Percentiles rank a stretch among this genome's conserved stretches.
phyloP scores from a whole-genome alignment of 495 filamentous ascomycete species.

The Penicillium chermesinum region DNA sequence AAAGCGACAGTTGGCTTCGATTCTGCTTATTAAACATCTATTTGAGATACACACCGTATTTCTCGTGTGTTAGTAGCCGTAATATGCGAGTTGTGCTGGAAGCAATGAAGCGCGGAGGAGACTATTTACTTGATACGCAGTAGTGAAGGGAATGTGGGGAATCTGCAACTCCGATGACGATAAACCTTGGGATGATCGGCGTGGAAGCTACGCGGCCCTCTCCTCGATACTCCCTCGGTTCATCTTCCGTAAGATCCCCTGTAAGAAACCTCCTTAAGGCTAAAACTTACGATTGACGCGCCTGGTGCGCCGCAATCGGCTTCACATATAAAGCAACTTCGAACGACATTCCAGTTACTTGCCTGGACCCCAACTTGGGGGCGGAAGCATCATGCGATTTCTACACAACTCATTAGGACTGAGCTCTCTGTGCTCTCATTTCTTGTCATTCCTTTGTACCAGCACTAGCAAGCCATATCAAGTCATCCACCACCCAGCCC shows the following conservation, averaged over 20 bases:
- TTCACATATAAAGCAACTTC: neutral
- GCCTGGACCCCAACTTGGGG: neutral
- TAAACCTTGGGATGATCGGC: neutral
- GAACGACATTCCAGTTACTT: no score
- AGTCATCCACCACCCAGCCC: slow-evolving; percentile 22
- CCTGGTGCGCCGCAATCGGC: slow-evolving; percentile 3
- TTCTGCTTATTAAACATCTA: no score
- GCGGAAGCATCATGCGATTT: slow-evolving; percentile 21
- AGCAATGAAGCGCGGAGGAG: no score
- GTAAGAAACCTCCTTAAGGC: no score
- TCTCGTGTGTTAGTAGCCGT: no score
- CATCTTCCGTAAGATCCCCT: no score
- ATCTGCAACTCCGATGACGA: neutral
- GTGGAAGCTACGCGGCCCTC: neutral
- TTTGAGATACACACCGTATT: no score
- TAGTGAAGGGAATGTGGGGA: neutral
- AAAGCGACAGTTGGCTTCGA: no score
- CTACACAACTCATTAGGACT: slow-evolving; percentile 19
- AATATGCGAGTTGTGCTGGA: no score
- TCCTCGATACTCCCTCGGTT: no score
- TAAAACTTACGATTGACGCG: neutral
- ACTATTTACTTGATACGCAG: neutral
- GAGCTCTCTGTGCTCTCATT: slow-evolving; percentile 20
- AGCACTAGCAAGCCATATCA: slow-evolving; percentile 2
- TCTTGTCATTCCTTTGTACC: slow-evolving; percentile 14